Conservation (phyloP, 2,329 filamentous ascomycete species). For the Stenocarpella maydis region DNA sequence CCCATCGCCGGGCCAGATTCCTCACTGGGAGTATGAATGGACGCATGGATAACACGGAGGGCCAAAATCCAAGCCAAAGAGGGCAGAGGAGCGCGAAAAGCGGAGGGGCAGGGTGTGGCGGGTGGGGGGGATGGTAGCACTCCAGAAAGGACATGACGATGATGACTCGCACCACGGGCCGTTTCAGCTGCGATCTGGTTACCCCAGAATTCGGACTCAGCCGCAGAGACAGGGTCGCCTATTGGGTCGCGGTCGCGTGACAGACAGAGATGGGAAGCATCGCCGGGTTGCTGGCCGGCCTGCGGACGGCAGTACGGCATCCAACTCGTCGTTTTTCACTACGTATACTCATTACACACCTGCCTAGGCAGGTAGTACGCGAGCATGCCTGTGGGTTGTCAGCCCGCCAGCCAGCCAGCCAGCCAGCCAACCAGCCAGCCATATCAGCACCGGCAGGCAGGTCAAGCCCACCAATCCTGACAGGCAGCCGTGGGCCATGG, state of each 20-base stretch:
- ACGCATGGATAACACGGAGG: neutral
- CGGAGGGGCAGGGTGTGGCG: neutral
- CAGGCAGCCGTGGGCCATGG: neutral
- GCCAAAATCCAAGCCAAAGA: neutral
- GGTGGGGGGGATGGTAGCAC: neutral
- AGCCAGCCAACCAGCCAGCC: neutral
- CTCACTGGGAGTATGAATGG: neutral
- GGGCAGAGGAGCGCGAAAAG: conserved; percentile 11
- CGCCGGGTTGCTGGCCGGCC: conserved; percentile 8
- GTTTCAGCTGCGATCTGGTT: conserved; percentile 15
- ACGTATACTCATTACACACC: too few species aligned
- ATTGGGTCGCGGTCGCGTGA: conserved; percentile 11
- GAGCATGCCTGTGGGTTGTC: neutral
- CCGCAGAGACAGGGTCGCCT: neutral
- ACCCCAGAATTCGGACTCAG: conserved; percentile 10
- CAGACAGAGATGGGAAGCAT: neutral
- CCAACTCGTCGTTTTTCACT: neutral
- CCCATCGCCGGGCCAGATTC: neutral
- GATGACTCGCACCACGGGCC: neutral
- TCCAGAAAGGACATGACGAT: neutral
- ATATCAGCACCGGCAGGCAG: neutral
- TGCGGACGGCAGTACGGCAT: conserved; percentile 6
- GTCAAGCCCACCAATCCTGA: neutral
- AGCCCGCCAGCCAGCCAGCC: conserved; percentile 9
- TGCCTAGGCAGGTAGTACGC: too few species aligned